Evolutionary conservation across 805 yeast genomes (phyloP), one percentile per base, ranked within the genome.

Genomic region (Suhomyces xylopsoci): DNA sequence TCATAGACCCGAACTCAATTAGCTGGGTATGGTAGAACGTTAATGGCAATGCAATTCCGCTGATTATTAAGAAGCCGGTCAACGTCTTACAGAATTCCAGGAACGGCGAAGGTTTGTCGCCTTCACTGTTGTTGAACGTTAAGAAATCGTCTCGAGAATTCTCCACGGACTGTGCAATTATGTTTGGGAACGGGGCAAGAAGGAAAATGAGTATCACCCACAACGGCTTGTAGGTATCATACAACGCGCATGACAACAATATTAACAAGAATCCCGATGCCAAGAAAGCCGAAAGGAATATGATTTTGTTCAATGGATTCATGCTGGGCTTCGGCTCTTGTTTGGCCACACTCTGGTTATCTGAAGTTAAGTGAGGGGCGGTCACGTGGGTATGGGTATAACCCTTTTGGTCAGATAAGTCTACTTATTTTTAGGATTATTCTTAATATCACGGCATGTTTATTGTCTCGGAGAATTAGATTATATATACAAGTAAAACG

Each of bases 231-330:
- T 74, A 76, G 57, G 74, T 76, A 56, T 69, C 68, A 63, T 67
- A 76, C 49, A 76, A 66, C 34, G 80, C 80, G 60, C 80, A 76
- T 50, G 78, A 73, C 53, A 76, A 67, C 41, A 76, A 60, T 43
- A 76, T 76, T 41, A 76, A 62, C 26, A 76, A 63, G 58, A 76
- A 76, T 30, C 80, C 80, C 17, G 76, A 67, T 7, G 80, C 80
- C 36, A 76, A 63, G 49, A 76, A 71, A 44, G 79, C 80, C 50
- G 77, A 72, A 49, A 76, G 68, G 62, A 76, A 75, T 57, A 76
- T 75, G 58, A 76, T 76, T 55, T 76, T 74, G 59, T 76, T 76
- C 59, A 76, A 69, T 47, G 80, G 79, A 61, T 75, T 74, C 79
- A 74, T 75, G 2, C 20, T 24, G 14, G 45, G 30, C 10, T 42